Evolutionary conservation across 2,329 filamentous ascomycete species (phyloP), one percentile per base, ranked within the genome.

Genomic region (Hypomyces perniciosus): DNA sequence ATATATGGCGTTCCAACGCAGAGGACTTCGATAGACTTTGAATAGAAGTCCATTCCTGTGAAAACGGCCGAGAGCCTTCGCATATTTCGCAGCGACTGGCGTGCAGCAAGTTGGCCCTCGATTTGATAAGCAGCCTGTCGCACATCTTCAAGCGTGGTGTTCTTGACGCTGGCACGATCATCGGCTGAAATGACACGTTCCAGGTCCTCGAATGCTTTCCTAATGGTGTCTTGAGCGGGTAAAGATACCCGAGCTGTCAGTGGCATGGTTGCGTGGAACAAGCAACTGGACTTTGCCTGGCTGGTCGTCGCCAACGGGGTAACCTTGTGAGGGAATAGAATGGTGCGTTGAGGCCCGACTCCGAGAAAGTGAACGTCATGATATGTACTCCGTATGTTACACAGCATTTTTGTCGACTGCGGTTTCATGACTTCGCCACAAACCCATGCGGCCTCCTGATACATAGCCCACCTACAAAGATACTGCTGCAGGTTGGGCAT

Each of bases 1-100:
- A 78, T 34, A 53, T 66, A 77, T 0, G 68, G 69, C 0, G 72
- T 77, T 1, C 72, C 73, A 42, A 76, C 73, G 54, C 74, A 77
- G 0, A 75, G 53, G 1, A 70, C 59, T 1, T 75, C 72, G 0
- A 76, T 61, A 0, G 61, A 60, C 37, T 68, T 69, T 0, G 70
- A 64, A 39, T 76, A 77, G 30, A 71, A 63, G 39, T 70, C 66
- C 0, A 78, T 53, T 0, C 68, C 71, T 1, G 57, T 52, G 26
- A 78, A 66, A 0, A 77, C 57, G 0, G 74, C 72, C 47, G 64
- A 56, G 0, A 78, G 62, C 0, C 74, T 68, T 0, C 65, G 61
- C 65, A 77, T 70, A 31, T 76, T 76, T 1, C 71, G 64, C 0
- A 76, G 65, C 0, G 57, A 67, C 27, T 62, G 56, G 10, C 72